These are phyloP conservation scores for Coffea eugenioides DNA, from an alignment of 257 asterid species.

Conservation along the genomic window DNA sequence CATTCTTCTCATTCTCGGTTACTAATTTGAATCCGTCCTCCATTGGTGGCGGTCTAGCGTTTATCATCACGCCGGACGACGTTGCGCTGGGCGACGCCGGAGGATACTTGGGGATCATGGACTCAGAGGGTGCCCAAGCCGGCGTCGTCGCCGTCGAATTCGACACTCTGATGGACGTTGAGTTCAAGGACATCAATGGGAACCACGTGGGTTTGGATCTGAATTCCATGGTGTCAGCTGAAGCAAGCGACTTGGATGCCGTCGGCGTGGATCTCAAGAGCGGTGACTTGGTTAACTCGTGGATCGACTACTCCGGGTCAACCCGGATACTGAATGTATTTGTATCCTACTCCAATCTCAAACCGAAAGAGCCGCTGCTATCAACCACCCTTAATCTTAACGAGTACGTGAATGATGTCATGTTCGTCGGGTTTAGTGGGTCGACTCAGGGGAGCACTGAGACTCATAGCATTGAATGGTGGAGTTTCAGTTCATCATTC, in stretches of 20 bases:
- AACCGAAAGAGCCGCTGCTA: slow-evolving; percentile 63
- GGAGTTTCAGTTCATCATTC: slow-evolving; percentile 74
- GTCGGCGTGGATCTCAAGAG: slow-evolving; percentile 64
- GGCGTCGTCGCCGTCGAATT: slow-evolving; percentile 72
- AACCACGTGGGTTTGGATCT: slow-evolving; percentile 86
- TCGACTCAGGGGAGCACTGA: slow-evolving; percentile 94
- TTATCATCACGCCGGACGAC: slow-evolving; percentile 63
- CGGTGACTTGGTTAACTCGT: slow-evolving; percentile 73
- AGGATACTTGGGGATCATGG: slow-evolving; percentile 59
- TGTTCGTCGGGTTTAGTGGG: slow-evolving; percentile 75
- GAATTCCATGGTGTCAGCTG: slow-evolving; percentile 59
- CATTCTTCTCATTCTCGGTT: slow-evolving; percentile 76
- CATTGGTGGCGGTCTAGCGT: slow-evolving; percentile 84
- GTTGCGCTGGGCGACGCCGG: slow-evolving; percentile 68
- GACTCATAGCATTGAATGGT: slow-evolving; percentile 69
- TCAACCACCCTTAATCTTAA: slow-evolving; percentile 45
- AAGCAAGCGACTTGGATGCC: slow-evolving; percentile 47
- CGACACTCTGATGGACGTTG: slow-evolving; percentile 80
- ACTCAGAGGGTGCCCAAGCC: slow-evolving; percentile 38
- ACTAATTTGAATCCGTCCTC: slow-evolving; percentile 68
- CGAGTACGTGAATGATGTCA: slow-evolving; percentile 55
- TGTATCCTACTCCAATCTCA: slow-evolving; percentile 66
- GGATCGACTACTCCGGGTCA: slow-evolving; percentile 74
- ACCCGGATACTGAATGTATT: slow-evolving; percentile 41
- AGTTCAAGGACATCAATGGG: slow-evolving; percentile 63